These are phyloP conservation scores for Cytospora chrysosperma DNA, from an alignment of 2,329 filamentous ascomycete genomes.

Conservation along the genomic window DNA sequence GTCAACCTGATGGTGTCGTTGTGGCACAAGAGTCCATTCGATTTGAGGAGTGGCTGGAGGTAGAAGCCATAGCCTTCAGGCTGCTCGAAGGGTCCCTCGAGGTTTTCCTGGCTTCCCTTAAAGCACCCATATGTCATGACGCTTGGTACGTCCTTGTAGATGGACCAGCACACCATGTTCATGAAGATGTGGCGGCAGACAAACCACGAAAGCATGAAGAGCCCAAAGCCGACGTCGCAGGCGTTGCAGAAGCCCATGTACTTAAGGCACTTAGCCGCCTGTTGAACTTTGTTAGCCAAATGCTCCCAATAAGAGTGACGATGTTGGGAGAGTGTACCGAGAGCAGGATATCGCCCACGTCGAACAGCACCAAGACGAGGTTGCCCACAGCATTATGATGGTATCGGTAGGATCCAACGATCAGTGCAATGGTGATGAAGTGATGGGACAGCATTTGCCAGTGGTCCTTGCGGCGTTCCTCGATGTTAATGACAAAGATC, in stretches of 20 bases:
- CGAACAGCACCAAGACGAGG: slow-evolving; percentile 88
- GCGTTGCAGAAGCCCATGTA: slow-evolving; percentile 74
- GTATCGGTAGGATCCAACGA: slow-evolving; percentile 82
- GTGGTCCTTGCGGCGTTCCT: slow-evolving; percentile 91
- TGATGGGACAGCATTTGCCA: slow-evolving; percentile 96
- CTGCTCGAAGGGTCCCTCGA: slow-evolving; percentile 53
- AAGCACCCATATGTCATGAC: slow-evolving; percentile 72
- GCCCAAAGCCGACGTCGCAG: slow-evolving; percentile 80
- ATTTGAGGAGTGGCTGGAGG: slow-evolving; percentile 71
- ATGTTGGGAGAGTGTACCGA: slow-evolving; percentile 57
- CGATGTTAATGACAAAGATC: slow-evolving; percentile 90
- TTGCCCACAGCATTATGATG: slow-evolving; percentile 85
- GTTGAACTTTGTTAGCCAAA: slow-evolving; percentile 19
- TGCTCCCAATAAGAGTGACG: not conserved
- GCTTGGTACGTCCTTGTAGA: slow-evolving; percentile 64
- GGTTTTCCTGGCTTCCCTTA: slow-evolving; percentile 52
- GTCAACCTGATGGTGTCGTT: slow-evolving; percentile 69
- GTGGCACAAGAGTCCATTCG: slow-evolving; percentile 76
- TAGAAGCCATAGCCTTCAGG: slow-evolving; percentile 56
- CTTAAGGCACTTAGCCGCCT: slow-evolving; percentile 91
- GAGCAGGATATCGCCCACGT: slow-evolving; percentile 84
- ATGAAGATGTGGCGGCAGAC: slow-evolving; percentile 80
- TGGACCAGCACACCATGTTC: slow-evolving; percentile 76
- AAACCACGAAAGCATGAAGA: slow-evolving; percentile 87
- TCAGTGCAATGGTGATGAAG: slow-evolving; percentile 79